These are phyloP conservation scores for Camelina laxa DNA, from an alignment of 345 rosid genomes.

Conservation along the genomic window DNA sequence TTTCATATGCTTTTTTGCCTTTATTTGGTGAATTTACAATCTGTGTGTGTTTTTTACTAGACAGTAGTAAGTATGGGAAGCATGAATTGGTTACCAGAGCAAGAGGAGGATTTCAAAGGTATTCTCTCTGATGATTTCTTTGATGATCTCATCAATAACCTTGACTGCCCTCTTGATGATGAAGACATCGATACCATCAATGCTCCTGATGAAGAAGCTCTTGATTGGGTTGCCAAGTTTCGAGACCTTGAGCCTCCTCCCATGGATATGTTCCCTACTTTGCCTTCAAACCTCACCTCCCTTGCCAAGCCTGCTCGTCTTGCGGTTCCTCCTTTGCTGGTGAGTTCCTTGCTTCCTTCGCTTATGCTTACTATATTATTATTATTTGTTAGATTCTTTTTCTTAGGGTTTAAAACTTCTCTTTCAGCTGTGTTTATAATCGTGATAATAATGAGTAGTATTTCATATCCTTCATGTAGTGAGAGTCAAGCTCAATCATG, in stretches of 20 bases:
- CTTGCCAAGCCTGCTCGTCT: constrained; percentile 25
- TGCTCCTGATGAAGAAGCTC: neutral
- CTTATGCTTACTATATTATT: neutral
- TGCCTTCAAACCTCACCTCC: constrained; percentile 45
- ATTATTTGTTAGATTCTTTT: constrained; percentile 1
- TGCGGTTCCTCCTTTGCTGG: constrained; percentile 39
- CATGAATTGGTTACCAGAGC: constrained; percentile 56
- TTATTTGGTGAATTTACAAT: no score
- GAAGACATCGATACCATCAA: constrained; percentile 59
- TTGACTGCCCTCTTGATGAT: constrained; percentile 70
- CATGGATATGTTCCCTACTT: constrained; percentile 49
- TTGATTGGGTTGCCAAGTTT: constrained; percentile 67
- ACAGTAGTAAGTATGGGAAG: constrained; percentile 21
- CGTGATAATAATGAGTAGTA: neutral
- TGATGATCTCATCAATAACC: constrained; percentile 56
- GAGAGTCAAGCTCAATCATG: neutral
- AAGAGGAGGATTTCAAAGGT: constrained; percentile 52
- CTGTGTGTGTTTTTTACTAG: neutral
- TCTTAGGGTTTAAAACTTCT: neutral
- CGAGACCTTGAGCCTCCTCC: constrained; percentile 73
- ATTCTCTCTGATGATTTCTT: constrained; percentile 63
- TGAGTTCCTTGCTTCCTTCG: constrained; percentile 37
- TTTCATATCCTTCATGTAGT: neutral
- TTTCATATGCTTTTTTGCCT: no score
- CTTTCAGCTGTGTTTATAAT: neutral